Evolutionary conservation across 1,284 basidiomycete genomes (phyloP).

Genomic region (Psilocybe mexicana): DNA sequence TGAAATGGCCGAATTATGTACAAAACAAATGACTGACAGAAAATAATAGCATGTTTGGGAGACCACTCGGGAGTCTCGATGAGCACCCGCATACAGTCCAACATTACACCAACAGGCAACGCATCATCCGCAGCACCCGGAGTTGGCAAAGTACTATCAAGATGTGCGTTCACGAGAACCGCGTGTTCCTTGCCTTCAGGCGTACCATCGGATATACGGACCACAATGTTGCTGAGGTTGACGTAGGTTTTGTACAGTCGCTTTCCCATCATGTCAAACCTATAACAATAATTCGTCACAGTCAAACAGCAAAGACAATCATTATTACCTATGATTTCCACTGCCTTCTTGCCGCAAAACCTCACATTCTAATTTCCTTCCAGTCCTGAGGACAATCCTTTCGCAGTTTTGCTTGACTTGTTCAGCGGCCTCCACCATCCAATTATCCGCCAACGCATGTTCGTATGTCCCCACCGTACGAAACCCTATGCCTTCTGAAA

Average conservation of each 20-base stretch:
- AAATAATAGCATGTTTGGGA: slow-evolving; percentile 82
- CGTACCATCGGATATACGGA: slow-evolving; percentile 86
- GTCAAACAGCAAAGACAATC: not conserved
- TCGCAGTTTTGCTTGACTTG: slow-evolving; percentile 65
- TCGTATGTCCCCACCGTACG: slow-evolving; percentile 91
- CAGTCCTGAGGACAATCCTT: slow-evolving; percentile 43
- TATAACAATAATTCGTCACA: slow-evolving; percentile 28
- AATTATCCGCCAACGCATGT: slow-evolving; percentile 84
- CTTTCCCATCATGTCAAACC: slow-evolving; percentile 84
- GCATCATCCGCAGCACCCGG: slow-evolving; percentile 92
- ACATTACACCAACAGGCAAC: slow-evolving; percentile 86
- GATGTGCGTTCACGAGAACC: slow-evolving; percentile 87
- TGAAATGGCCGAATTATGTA: not conserved
- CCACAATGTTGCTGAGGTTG: slow-evolving; percentile 84
- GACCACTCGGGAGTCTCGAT: slow-evolving; percentile 72
- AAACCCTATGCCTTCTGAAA: slow-evolving; percentile 88
- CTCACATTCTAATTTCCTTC: slow-evolving; percentile 77
- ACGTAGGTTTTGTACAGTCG: slow-evolving; percentile 92
- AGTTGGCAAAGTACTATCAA: slow-evolving; percentile 81
- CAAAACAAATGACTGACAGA: slow-evolving; percentile 56
- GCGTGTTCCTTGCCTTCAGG: slow-evolving; percentile 75
- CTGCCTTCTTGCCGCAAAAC: slow-evolving; percentile 86
- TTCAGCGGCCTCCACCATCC: slow-evolving; percentile 74
- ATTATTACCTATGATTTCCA: slow-evolving; percentile 73
- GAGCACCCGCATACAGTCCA: slow-evolving; percentile 86